Base-by-base conservation (phyloP, 352 stramenopile genomes). In the Pythium phragmitis region DNA sequence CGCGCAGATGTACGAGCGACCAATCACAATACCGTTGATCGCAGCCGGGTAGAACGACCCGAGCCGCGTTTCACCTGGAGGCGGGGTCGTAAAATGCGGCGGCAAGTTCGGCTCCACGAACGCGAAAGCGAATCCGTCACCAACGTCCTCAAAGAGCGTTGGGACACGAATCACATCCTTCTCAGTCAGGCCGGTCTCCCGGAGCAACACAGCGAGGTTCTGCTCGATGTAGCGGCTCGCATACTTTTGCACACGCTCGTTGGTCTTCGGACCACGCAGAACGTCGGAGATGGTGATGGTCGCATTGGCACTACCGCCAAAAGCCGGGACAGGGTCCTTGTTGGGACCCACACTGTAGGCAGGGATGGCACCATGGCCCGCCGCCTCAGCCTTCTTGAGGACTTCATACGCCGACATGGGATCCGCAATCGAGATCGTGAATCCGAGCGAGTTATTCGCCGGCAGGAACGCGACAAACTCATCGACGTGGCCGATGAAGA, bases 381-480 rank as follows among this genome's bases (percentile, higher is more conserved):
- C 17, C 8, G 56, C 56, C 12, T 36, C 47, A 2, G 56, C 56
- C 12, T 63, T 46, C 3, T 21, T 43, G 28, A 63, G 56, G 19
- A 63, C 13, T 2, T 45, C 42, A 7, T 26, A 47, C 41, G 53
- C 53, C 21, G 23, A 37, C 36, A 50, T 48, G 6, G 53, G 26
- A 48, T 60, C 53, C 8, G 12, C 56, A 6, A 53, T 21, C 42
- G 53, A 53, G 30, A 52, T 52, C 6, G 56, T 63, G 28, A 54
- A 53, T 8, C 42, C 43, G 9, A 46, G 56, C 30, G 56, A 53
- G 43, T 53, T 63, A 26, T 63, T 54, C 8, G 56, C 56, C 13
- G 56, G 56, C 43, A 63, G 19, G 34, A 63, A 63, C 43, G 56
- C 55, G 8, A 63, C 14, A 19, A 63, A 63, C 23, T 63, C 56